phyloP scores from a whole-genome alignment of 192 early-diverging fungal species.

The Coemansia sp. region DNA sequence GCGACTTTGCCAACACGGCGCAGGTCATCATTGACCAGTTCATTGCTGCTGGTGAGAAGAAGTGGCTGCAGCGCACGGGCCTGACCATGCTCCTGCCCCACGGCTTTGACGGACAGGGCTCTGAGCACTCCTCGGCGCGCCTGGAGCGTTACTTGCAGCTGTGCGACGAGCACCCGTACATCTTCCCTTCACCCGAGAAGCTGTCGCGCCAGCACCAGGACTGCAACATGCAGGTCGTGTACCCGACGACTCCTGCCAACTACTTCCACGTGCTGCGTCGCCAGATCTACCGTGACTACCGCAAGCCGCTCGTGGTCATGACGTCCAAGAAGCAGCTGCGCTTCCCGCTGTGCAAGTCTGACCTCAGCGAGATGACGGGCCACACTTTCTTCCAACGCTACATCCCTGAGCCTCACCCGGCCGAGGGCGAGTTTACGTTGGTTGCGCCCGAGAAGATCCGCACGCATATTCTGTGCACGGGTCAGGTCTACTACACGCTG shows the following conservation, averaged over 20 bases:
- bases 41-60: constrained; percentile 93
- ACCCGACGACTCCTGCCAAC: constrained; percentile 96
- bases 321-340: constrained; percentile 90
- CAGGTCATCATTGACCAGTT: constrained; percentile 99
- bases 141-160: constrained; percentile 96
- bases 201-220: constrained; percentile 94
- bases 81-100: constrained; percentile 93
- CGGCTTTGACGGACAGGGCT: constrained; percentile 98
- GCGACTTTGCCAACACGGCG: constrained; percentile 97
- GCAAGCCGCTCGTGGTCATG: constrained; percentile 87
- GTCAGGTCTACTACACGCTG: constrained; percentile 97
- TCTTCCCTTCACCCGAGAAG: constrained; percentile 76
- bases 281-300: constrained; percentile 96
- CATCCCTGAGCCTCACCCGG: constrained; percentile 90
- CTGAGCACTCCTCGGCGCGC: constrained; percentile 95
- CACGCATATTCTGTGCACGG: constrained; percentile 93
- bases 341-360: constrained; percentile 89
- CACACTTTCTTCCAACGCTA: constrained; percentile 86
- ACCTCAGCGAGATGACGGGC: constrained; percentile 78
- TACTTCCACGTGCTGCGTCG: constrained; percentile 96
- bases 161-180: constrained; percentile 92
- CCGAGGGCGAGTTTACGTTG: constrained; percentile 65
- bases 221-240: constrained; percentile 97
- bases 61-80: constrained; percentile 97
- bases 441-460: constrained; percentile 83